Conservation (phyloP, 169 alveolate genomes). For the Cryptosporidium parvum region DNA sequence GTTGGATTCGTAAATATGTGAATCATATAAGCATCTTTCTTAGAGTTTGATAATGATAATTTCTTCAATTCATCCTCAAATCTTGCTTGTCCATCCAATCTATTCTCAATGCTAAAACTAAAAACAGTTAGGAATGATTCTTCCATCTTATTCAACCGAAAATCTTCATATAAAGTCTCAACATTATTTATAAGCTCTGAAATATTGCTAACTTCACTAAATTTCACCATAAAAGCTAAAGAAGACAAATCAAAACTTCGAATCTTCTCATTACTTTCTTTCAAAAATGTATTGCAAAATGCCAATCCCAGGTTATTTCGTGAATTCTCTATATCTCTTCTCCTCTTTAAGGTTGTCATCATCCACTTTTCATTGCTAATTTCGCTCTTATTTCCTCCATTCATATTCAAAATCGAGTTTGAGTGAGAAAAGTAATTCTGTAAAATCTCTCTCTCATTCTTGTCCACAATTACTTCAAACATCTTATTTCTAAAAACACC, state of each 20-base stretch:
- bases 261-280: background rate
- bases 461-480: conserved; percentile 6
- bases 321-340: conserved; percentile 40
- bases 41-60: background rate
- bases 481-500: conserved; percentile 38
- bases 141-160: conserved; percentile 29
- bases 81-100: background rate
- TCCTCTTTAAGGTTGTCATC: conserved; percentile 51
- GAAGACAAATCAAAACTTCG: conserved; percentile 27
- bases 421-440: conserved; percentile 61
- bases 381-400: background rate
- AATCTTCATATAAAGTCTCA: conserved; percentile 15
- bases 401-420: conserved; percentile 28
- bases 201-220: background rate
- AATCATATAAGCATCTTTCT: conserved; percentile 21
- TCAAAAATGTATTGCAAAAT: conserved; percentile 3
- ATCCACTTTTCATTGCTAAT: background rate
- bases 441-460: conserved; percentile 25
- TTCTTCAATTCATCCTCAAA: background rate
- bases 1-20: conserved; percentile 32
- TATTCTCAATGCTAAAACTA: conserved; percentile 20
- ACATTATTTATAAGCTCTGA: background rate
- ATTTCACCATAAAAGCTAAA: conserved; percentile 10
- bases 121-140: conserved; percentile 42
- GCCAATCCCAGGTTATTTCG: conserved; percentile 35